These are phyloP conservation scores for Fusarium siculi DNA, from an alignment of 2,329 filamentous ascomycete genomes.

Conservation along the genomic window DNA sequence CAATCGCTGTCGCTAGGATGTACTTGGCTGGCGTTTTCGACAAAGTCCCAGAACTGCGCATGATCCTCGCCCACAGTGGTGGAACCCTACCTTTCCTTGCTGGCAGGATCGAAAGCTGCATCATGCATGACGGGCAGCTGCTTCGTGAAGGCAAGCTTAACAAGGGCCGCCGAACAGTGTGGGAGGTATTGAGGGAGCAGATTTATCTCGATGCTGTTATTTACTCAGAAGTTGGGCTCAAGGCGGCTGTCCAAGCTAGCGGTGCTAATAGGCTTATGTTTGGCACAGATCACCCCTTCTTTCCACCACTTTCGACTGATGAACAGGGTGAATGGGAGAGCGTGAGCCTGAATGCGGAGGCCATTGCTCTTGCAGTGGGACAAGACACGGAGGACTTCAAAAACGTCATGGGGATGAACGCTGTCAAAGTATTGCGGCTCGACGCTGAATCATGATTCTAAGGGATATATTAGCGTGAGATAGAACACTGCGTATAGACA, in stretches of 20 bases:
- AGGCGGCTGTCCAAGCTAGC: constrained; percentile 74
- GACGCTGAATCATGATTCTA: constrained; percentile 39
- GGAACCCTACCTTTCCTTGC: constrained; percentile 90
- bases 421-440: constrained; percentile 60
- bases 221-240: constrained; percentile 79
- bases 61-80: constrained; percentile 88
- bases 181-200: constrained; percentile 73
- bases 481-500: constrained; percentile 30
- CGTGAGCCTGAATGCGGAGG: constrained; percentile 63
- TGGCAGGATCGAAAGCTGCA: constrained; percentile 87
- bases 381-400: constrained; percentile 57
- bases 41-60: constrained; percentile 71
- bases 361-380: constrained; percentile 64
- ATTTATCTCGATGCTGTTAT: constrained; percentile 90
- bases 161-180: constrained; percentile 60
- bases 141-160: constrained; percentile 69
- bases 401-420: constrained; percentile 70
- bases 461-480: constrained; percentile 34
- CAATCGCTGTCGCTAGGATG: constrained; percentile 89
- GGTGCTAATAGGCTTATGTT: constrained; percentile 80
- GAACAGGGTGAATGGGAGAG: constrained; percentile 76
- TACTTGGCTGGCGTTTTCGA: constrained; percentile 89
- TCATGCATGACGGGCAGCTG: constrained; percentile 83
- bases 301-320: constrained; percentile 75
- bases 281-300: constrained; percentile 86